phyloP scores from a whole-genome alignment of 306 rosid species.

The Malus sylvestris region DNA sequence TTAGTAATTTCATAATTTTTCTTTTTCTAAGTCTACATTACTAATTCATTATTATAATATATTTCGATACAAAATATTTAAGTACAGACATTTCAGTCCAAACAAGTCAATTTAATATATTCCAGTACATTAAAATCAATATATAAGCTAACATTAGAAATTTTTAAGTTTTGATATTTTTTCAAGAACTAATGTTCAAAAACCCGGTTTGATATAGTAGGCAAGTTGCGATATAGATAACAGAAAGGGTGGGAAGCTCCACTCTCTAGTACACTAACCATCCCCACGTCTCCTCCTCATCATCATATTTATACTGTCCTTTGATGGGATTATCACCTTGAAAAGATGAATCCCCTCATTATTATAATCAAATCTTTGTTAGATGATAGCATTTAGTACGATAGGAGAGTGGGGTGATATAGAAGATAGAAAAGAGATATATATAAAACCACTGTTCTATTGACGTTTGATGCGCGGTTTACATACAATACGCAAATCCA shows the following conservation, averaged over 20 bases:
- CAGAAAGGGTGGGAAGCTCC: background rate
- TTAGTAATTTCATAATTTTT: too few species aligned
- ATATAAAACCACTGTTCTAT: slow-evolving; percentile 8
- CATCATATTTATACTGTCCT: background rate
- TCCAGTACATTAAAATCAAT: too few species aligned
- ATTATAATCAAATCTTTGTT: slow-evolving; percentile 26
- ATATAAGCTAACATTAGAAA: too few species aligned
- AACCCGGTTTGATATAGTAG: background rate
- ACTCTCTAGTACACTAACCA: background rate
- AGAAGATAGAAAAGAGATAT: background rate
- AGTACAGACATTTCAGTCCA: too few species aligned
- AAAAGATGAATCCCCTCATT: background rate
- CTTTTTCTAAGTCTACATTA: too few species aligned
- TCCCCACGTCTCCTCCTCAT: background rate
- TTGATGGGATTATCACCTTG: background rate
- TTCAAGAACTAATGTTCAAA: too few species aligned
- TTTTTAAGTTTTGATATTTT: too few species aligned
- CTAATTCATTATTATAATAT: too few species aligned
- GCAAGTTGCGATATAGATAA: background rate
- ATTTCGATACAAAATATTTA: too few species aligned
- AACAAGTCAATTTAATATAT: too few species aligned
- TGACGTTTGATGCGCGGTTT: slow-evolving; percentile 12
- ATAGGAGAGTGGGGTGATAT: background rate
- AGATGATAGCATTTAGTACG: background rate
- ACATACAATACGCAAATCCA: slow-evolving; percentile 25